Percentiles rank a stretch among this genome's conserved stretches.
These are phyloP conservation scores for Salix viminalis DNA, from an alignment of 345 rosid genomes.

Conservation along the genomic window DNA sequence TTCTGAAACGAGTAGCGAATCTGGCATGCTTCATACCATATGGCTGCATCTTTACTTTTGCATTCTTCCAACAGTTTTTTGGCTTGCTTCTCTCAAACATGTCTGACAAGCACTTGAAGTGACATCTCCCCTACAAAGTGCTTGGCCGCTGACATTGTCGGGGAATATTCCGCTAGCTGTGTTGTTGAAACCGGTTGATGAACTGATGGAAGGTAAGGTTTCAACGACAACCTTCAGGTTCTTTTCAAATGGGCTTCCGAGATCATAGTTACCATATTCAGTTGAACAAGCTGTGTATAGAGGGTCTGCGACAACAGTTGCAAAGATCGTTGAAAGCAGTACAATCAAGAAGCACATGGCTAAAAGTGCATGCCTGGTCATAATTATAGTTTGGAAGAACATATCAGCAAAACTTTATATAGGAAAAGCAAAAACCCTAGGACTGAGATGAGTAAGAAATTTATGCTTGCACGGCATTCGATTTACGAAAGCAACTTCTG, in stretches of 20 bases:
- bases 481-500: neutral
- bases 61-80: conserved; percentile 14
- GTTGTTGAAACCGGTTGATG: conserved; percentile 22
- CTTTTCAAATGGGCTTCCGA: conserved; percentile 10
- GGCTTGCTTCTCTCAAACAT: conserved; percentile 27
- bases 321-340: neutral
- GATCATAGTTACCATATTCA: neutral
- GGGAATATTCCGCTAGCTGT: conserved; percentile 8
- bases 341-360: neutral
- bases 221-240: conserved; percentile 22
- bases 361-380: neutral
- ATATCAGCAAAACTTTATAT: neutral
- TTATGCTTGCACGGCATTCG: too few relatives aligned
- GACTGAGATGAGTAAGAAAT: neutral
- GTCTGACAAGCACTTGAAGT: conserved; percentile 13
- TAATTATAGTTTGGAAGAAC: neutral
- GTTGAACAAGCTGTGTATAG: conserved; percentile 1
- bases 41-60: conserved; percentile 14
- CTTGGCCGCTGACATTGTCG: conserved; percentile 24
- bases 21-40: conserved; percentile 40
- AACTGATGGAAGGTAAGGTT: conserved; percentile 7
- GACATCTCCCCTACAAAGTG: conserved; percentile 34
- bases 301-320: neutral
- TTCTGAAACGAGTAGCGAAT: conserved; percentile 29
- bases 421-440: neutral